Evolutionary conservation across 306 rosid species (phyloP).

Genomic region (Gastrolobium bilobum): DNA sequence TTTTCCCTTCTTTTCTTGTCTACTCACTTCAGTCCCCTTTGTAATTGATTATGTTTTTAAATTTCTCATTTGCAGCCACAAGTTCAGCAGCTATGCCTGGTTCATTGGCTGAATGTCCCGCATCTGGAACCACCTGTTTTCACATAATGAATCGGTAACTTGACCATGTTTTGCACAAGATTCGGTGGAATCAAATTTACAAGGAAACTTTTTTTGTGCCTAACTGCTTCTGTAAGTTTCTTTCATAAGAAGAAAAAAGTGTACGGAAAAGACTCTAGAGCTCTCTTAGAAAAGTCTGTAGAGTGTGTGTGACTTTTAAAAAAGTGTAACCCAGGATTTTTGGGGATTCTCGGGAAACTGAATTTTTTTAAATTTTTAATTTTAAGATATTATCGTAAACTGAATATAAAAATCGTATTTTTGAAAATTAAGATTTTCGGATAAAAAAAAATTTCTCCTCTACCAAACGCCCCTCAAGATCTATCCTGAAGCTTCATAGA

Average conservation of each 20-base stretch:
- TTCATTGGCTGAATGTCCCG: slow-evolving; percentile 97
- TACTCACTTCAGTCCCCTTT: slow-evolving; percentile 56
- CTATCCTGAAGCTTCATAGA: slow-evolving; percentile 2
- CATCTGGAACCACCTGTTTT: slow-evolving; percentile 80
- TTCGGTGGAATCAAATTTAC: neutral
- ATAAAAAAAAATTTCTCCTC: too few species aligned
- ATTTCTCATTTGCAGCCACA: slow-evolving; percentile 90
- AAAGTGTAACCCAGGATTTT: too few species aligned
- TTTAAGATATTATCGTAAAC: too few species aligned
- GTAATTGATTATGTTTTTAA: slow-evolving; percentile 64
- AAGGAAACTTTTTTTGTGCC: neutral
- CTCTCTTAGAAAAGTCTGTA: neutral
- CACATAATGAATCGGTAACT: slow-evolving; percentile 41
- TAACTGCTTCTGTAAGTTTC: neutral
- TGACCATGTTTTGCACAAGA: slow-evolving; percentile 26
- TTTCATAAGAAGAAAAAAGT: slow-evolving; percentile 14
- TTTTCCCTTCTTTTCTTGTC: slow-evolving; percentile 17
- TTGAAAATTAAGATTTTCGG: too few species aligned
- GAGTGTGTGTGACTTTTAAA: too few species aligned
- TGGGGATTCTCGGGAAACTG: too few species aligned
- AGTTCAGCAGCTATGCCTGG: slow-evolving; percentile 91
- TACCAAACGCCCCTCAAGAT: too few species aligned
- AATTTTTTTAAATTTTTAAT: too few species aligned
- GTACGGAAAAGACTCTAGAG: neutral
- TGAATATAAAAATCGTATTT: too few species aligned